Conservation (phyloP, 2,329 filamentous ascomycete species). For the Pseudogymnoascus sp. region DNA sequence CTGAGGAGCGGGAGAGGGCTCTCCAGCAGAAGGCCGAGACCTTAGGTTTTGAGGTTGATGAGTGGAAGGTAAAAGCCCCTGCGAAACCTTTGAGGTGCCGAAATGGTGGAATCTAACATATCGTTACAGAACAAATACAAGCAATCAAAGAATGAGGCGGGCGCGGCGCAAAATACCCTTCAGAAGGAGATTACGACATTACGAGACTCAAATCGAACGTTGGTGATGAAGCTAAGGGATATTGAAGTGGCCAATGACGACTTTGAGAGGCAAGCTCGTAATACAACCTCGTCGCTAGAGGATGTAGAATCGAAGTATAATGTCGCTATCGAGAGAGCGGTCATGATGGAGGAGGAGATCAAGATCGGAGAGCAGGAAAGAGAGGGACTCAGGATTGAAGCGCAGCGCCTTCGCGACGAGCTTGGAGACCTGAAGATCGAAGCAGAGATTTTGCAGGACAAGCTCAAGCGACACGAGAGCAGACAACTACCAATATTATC, state of each 20-base stretch:
- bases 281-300: slow-evolving; percentile 91
- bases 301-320: slow-evolving; percentile 98
- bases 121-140: slow-evolving; percentile 76
- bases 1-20: slow-evolving; percentile 82
- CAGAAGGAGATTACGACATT: slow-evolving; percentile 95
- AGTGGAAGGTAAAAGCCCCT: slow-evolving; percentile 73
- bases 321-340: slow-evolving; percentile 79
- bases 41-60: slow-evolving; percentile 81
- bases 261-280: slow-evolving; percentile 90
- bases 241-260: slow-evolving; percentile 98
- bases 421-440: slow-evolving; percentile 90
- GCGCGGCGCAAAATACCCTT: slow-evolving; percentile 70
- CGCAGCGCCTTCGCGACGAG: slow-evolving; percentile 83
- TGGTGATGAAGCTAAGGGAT: slow-evolving; percentile 80
- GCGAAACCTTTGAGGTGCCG: neutral
- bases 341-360: slow-evolving; percentile 93
- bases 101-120: slow-evolving; percentile 18
- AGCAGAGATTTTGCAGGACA: slow-evolving; percentile 87
- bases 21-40: slow-evolving; percentile 81
- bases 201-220: slow-evolving; percentile 70
- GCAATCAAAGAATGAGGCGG: slow-evolving; percentile 84
- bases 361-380: slow-evolving; percentile 86
- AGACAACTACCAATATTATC: slow-evolving; percentile 51
- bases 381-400: slow-evolving; percentile 79
- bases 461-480: slow-evolving; percentile 64